Evolutionary conservation across 2,329 filamentous ascomycete genomes (phyloP), one percentile per base, ranked within the genome.

Genomic region (Arthrobotrys pseudoclavata): DNA sequence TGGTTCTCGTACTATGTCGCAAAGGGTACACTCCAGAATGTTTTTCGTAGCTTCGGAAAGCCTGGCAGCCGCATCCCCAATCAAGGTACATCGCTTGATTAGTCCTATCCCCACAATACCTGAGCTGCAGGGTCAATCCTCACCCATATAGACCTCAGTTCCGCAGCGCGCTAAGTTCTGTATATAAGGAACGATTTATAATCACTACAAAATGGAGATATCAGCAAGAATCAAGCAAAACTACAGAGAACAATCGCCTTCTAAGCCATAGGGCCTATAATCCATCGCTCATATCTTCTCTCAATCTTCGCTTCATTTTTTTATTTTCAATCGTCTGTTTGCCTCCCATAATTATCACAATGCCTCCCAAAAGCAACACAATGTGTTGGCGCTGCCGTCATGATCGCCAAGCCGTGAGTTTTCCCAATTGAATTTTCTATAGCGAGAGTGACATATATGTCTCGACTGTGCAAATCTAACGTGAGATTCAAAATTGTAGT

Each of bases 281-380:
- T 50, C 22, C 31, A 4, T 34, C n/a, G 7, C 22, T 13, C 15
- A 47, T 26, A 55, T 18, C 22, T 34, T 37, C 26, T 48, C 13
- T 3, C 3, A 64, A 64, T 20, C 18, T 10, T 20, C n/a, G 10
- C n/a, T 18, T 45, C 42, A 20, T 20, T n/a, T 45, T 12, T 50
- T 22, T 24, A 5, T 13, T 22, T 9, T 7, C 3, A 20, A 37
- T 29, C 10, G 1, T 40, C 18, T 18, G 10, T 55, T 34, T 13
- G 13, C 26, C 7, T 13, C 29, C 3, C 1, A 57, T 22, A 34
- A 66, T 20, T 31, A 9, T 18, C 22, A 72, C 20, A 26, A 76
- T 76, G 72, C 72, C 72, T 26, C 72, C 72, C 66, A 76, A 67
- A 52, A 61, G 34, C 72, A 76, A 69, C 60, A 66, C 71, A 50